Base-by-base conservation (phyloP, 495 filamentous ascomycete species). In the Gamarada debralockiae region DNA sequence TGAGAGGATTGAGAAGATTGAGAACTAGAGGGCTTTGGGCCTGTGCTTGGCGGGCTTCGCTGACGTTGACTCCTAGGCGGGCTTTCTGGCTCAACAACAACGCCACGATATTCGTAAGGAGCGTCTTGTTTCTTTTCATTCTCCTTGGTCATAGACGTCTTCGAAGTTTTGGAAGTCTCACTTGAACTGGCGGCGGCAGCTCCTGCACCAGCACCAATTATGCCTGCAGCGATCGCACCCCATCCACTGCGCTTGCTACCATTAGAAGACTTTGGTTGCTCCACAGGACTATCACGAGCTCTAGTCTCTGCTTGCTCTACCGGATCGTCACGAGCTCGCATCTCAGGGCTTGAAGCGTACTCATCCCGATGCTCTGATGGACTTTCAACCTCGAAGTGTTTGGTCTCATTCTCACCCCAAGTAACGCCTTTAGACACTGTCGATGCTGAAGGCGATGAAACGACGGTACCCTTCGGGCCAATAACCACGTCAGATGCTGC, bases 351-450 rank as follows among this genome's bases (percentile, higher is more conserved):
- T 10, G 50, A 56, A 15, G 48, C 18, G 22, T 59, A 53, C n/a
- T 56, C 55, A 60, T 67, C 36, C 62, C 45, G 38, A 56, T 55
- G 22, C 31, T 55, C 51, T 14, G 47, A 76, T n/a, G 81, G 77
- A 46, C 73, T 78, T 44, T 77, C 77, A 15, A 79, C 70, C 22
- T 82, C 79, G 29, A 77, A 82, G 60, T 80, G 79, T 47, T 82
- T 77, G 5, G 77, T 84, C 52, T 80, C 68, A 54, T 80, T 80
- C 36, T 81, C 70, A 25, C 80, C 80, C 81, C 81, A 84, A 9
- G 73, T 81, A 8, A 84, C 72, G 44, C 58, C 78, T 25, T 79
- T 78, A 14, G 75, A 74, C n/a, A 68, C 65, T 27, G 73, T 62
- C 12, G 62, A 61, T 21, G 52, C 2, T 21, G 62, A 57, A 39